Conservation (phyloP, 331 rosid species). For the Malus hybrid region DNA sequence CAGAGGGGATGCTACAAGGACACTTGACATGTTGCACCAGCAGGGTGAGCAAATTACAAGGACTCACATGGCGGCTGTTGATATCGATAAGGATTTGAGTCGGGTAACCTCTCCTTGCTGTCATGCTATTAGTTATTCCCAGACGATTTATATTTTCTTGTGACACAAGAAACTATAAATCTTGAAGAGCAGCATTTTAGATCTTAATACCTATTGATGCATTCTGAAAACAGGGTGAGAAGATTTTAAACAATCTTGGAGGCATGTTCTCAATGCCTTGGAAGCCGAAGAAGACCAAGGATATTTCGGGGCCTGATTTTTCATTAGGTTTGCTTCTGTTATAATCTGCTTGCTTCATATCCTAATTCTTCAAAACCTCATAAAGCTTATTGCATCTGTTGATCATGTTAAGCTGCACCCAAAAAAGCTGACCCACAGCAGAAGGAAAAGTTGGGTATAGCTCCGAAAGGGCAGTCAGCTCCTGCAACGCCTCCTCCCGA, state of each 20-base stretch:
- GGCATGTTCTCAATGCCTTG: conserved; percentile 85
- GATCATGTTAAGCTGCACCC: not conserved
- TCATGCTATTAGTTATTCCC: not conserved
- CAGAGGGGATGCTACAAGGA: conserved; percentile 63
- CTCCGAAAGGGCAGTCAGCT: conserved; percentile 52
- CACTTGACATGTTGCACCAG: conserved; percentile 77
- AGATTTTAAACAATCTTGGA: conserved; percentile 84
- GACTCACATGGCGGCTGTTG: conserved; percentile 67
- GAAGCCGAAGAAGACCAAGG: conserved; percentile 75
- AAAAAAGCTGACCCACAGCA: conserved; percentile 34
- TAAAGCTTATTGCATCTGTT: not conserved
- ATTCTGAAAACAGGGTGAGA: conserved; percentile 63
- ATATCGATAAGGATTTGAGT: conserved; percentile 77
- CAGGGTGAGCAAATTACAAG: conserved; percentile 34
- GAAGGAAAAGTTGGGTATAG: conserved; percentile 61
- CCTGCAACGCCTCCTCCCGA: conserved; percentile 52
- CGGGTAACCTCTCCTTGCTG: conserved; percentile 31
- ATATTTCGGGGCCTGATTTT: conserved; percentile 62
- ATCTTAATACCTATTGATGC: not conserved
- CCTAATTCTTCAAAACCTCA: not conserved
- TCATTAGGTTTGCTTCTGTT: conserved; percentile 50
- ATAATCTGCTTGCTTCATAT: not conserved
- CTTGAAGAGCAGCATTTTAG: not conserved
- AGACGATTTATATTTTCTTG: not conserved
- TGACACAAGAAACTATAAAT: not conserved